Evolutionary conservation across 2,329 filamentous ascomycete species (phyloP).

Genomic region (Lasiodiplodia sp.): DNA sequence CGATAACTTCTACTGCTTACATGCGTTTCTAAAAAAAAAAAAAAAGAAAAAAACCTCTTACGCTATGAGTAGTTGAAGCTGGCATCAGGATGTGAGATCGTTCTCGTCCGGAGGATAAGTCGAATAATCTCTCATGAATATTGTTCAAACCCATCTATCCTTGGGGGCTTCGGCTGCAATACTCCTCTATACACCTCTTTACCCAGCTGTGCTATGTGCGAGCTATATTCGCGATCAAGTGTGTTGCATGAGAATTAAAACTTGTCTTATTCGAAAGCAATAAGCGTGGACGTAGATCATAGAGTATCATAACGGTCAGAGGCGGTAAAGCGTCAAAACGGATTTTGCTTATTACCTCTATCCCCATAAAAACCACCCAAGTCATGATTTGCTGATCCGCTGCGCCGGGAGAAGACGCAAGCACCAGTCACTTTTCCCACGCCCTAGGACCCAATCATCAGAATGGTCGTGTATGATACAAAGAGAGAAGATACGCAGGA

Average conservation of each 20-base stretch:
- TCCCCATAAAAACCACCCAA: slow-evolving; percentile 15
- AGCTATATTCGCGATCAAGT: neutral
- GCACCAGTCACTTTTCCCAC: slow-evolving; percentile 24
- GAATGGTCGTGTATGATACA: slow-evolving; percentile 30
- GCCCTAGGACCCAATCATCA: slow-evolving; percentile 24
- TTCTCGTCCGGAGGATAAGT: too few relatives aligned
- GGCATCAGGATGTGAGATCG: too few relatives aligned
- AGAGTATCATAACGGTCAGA: slow-evolving; percentile 20
- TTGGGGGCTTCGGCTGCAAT: too few relatives aligned
- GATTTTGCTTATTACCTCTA: slow-evolving; percentile 29
- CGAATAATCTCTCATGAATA: too few relatives aligned
- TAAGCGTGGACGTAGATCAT: slow-evolving; percentile 6
- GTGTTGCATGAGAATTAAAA: neutral
- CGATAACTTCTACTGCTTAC: too few relatives aligned
- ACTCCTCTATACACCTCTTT: too few relatives aligned
- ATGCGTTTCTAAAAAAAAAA: too few relatives aligned
- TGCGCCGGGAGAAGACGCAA: slow-evolving; percentile 21
- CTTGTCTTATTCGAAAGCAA: slow-evolving; percentile 3
- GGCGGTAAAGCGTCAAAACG: slow-evolving; percentile 14
- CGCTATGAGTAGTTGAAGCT: too few relatives aligned
- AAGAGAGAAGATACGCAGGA: slow-evolving; percentile 13
- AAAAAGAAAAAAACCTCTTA: too few relatives aligned
- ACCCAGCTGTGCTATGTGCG: neutral
- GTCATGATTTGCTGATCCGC: slow-evolving; percentile 23
- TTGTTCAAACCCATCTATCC: too few relatives aligned